Evolutionary conservation across 192 early-diverging fungal species (phyloP), one percentile per base, ranked within the genome.

Genomic region (Podila epigama): DNA sequence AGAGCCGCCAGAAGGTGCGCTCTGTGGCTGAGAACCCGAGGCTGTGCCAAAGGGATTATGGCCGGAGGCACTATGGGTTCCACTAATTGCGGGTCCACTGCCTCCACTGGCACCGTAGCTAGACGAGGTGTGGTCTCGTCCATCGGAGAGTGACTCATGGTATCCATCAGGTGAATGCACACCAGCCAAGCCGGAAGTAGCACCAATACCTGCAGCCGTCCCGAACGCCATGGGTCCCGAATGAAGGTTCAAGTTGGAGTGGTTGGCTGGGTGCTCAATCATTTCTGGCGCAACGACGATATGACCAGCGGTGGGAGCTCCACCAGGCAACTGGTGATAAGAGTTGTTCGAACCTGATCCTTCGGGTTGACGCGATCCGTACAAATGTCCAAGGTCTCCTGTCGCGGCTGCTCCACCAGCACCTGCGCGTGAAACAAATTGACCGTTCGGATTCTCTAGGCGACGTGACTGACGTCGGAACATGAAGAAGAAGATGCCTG

Each of bases 221-320:
- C 73, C 73, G 60, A 77, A 77, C 13, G 73, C 66, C 73, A 77
- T 77, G 2, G 73, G 73, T 25, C 64, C 73, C 20, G 73, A 68
- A 22, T 68, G 65, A 20, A 77, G 34, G 57, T 77, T 77, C 25
- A 50, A 60, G 48, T 77, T 77, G 16, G 73, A 77, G 22, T 66
- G 73, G 53, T 77, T 77, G 50, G 73, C 73, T 60, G 73, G 73
- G 41, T 77, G 73, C 51, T 77, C 73, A 65, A 64, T 68, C 73
- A 77, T 77, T 61, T 77, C 73, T 5, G 73, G 73, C 1, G 73
- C 73, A 20, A 77, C 73, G 10, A 77, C 73, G 48, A 77, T 77
- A 36, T 77, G 73, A 50, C 73, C 73, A 41, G 66, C 73, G 28
- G 61, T 61, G 27, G 70, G 70, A 22, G 66, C 73, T 44, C 73